phyloP scores from a whole-genome alignment of 805 yeast genomes.

The Ogataea trehalophila region DNA sequence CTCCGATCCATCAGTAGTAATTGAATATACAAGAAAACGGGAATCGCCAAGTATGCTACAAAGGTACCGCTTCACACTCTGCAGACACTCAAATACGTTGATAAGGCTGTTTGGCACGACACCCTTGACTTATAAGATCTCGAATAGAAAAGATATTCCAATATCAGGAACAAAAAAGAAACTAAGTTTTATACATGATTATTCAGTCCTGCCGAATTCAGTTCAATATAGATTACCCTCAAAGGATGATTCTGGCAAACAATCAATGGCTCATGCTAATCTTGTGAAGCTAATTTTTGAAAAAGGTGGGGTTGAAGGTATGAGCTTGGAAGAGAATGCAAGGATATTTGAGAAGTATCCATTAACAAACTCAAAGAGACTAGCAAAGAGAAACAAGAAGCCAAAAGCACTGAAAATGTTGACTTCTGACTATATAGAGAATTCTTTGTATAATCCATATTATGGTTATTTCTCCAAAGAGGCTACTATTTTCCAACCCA shows the following conservation, averaged over 20 bases:
- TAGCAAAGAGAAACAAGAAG: conserved; percentile 36
- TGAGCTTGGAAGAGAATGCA: conserved; percentile 29
- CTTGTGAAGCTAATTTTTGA: conserved; percentile 24
- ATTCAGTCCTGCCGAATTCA: conserved; percentile 28
- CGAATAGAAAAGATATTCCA: conserved; percentile 10
- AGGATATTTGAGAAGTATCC: conserved; percentile 40
- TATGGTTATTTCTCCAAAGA: conserved; percentile 81
- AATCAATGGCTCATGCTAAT: conserved; percentile 20
- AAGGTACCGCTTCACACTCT: too few species aligned
- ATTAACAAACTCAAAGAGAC: conserved; percentile 31
- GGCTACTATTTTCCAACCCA: conserved; percentile 71
- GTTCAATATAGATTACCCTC: conserved; percentile 28
- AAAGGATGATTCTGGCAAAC: conserved; percentile 14
- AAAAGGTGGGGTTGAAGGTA: conserved; percentile 33
- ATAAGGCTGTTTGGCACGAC: not conserved
- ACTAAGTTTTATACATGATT: conserved; percentile 29
- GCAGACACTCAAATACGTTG: too few species aligned
- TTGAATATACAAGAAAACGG: too few species aligned
- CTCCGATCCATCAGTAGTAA: too few species aligned
- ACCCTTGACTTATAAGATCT: not conserved
- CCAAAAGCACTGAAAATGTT: conserved; percentile 67
- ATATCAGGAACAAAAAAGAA: conserved; percentile 9
- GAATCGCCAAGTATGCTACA: too few species aligned
- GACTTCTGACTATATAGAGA: conserved; percentile 78
- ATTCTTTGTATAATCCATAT: conserved; percentile 72